phyloP scores from a whole-genome alignment of 2,329 filamentous ascomycete genomes.

The Eutypa lata region DNA sequence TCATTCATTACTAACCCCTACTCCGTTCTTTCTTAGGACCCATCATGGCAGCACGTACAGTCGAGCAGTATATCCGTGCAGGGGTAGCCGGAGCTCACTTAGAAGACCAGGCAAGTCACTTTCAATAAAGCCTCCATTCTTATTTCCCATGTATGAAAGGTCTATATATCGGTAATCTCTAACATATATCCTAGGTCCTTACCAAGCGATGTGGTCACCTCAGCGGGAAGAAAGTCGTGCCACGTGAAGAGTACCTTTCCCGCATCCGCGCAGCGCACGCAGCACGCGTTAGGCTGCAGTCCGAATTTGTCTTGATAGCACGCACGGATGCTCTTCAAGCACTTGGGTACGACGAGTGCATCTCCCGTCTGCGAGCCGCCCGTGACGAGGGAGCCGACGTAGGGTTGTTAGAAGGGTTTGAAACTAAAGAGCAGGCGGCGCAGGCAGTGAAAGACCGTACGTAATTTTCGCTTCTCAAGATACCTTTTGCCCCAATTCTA shows the following conservation, averaged over 20 bases:
- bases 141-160: too few relatives aligned
- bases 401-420: constrained; percentile 58
- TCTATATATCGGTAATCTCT: neutral
- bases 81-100: constrained; percentile 42
- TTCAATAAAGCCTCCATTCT: too few relatives aligned
- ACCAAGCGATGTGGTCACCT: constrained; percentile 66
- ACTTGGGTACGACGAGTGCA: constrained; percentile 54
- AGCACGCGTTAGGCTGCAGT: constrained; percentile 43
- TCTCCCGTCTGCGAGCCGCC: constrained; percentile 48
- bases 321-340: constrained; percentile 59
- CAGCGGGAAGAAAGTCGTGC: constrained; percentile 57
- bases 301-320: constrained; percentile 63
- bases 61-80: constrained; percentile 50
- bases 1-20: constrained; percentile 6
- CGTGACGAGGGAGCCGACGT: constrained; percentile 56
- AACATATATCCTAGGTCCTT: constrained; percentile 39
- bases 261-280: constrained; percentile 54
- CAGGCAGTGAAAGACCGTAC: constrained; percentile 38
- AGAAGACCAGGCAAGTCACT: constrained; percentile 22
- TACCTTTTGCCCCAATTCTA: too few relatives aligned
- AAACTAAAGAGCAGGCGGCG: constrained; percentile 45
- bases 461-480: constrained; percentile 1
- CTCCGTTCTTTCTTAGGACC: constrained; percentile 23
- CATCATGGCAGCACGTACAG: constrained; percentile 35
- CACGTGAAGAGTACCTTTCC: constrained; percentile 44